Evolutionary conservation across 2,329 filamentous ascomycete genomes (phyloP), one percentile per base, ranked within the genome.

Genomic region (Zymoseptoria brevis): DNA sequence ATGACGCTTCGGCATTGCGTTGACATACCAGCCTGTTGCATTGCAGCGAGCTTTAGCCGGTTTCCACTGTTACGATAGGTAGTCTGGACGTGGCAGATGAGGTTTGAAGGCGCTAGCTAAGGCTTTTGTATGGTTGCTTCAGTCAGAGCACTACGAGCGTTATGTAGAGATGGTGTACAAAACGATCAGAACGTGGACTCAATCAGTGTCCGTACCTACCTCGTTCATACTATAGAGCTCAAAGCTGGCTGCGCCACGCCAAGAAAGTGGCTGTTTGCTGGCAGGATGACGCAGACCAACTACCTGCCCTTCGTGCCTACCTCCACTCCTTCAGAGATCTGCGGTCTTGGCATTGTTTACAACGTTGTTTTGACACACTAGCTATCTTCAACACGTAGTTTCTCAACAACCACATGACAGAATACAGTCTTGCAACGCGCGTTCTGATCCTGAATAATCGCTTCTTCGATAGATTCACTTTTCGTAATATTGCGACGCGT

Each of bases 21-120:
- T 58, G 62, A 61, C 59, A 64, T 62, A 59, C 59, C 59, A 60
- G 61, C 59, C 61, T 61, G 51, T 55, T 60, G 55, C 57, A 56
- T 57, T 50, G 59, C 58, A 61, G 62, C 59, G 60, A 60, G 55
- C 54, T 53, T 56, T 35, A 52, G 35, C 24, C 51, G 48, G 54
- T 60, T 53, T 53, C 55, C 45, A 57, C 60, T 60, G 60, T 62
- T 60, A 62, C 59, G 58, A 57, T 59, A 62, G 50, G 26, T 29
- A 29, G 26, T 8, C 8, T 29, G 26, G 26, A 29, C 26, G 26
- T 29, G 35, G 35, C 16, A 45, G 16, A 45, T n/a, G 35, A 45
- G 16, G 35, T 13, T n/a, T 6, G 35, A n/a, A 45, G 35, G 35
- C 13, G 35, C 35, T 45, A n/a, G 35, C 35, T n/a, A 45, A n/a